Evolutionary conservation across 192 early-diverging fungal species (phyloP).

Genomic region (Backusella circina): DNA sequence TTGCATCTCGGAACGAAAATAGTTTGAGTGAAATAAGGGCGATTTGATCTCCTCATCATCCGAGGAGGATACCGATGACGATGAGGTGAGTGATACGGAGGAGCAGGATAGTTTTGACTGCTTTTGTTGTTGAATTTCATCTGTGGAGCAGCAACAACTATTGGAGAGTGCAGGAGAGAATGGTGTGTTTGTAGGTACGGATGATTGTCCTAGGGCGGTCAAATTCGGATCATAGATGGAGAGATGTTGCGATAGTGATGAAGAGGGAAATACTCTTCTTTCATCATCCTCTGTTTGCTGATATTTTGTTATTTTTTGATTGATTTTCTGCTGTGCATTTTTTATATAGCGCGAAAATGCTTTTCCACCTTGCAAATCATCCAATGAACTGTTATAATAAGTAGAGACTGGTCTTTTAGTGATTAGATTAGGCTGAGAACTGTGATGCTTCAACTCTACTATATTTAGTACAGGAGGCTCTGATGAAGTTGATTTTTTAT

Average conservation of each 20-base stretch:
- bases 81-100: neutral
- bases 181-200: slow-evolving; percentile 30
- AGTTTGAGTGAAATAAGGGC: slow-evolving; percentile 53
- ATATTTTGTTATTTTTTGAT: slow-evolving; percentile 16
- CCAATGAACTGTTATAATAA: slow-evolving; percentile 52
- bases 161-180: slow-evolving; percentile 25
- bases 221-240: slow-evolving; percentile 36
- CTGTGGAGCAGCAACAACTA: slow-evolving; percentile 9
- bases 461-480: slow-evolving; percentile 26
- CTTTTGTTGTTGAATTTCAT: slow-evolving; percentile 14
- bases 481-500: slow-evolving; percentile 2
- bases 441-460: neutral
- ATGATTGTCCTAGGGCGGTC: slow-evolving; percentile 33
- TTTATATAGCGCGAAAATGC: slow-evolving; percentile 60
- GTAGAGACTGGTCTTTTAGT: slow-evolving; percentile 24
- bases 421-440: slow-evolving; percentile 28
- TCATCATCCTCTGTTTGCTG: neutral
- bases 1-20: slow-evolving; percentile 91
- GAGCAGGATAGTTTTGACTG: neutral
- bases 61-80: neutral
- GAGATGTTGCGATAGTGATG: neutral
- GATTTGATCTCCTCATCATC: neutral
- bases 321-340: slow-evolving; percentile 33
- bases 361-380: slow-evolving; percentile 63
- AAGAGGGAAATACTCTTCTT: neutral